Conservation (phyloP, 2,329 filamentous ascomycete species). For the Dactylellina haptotyla region DNA sequence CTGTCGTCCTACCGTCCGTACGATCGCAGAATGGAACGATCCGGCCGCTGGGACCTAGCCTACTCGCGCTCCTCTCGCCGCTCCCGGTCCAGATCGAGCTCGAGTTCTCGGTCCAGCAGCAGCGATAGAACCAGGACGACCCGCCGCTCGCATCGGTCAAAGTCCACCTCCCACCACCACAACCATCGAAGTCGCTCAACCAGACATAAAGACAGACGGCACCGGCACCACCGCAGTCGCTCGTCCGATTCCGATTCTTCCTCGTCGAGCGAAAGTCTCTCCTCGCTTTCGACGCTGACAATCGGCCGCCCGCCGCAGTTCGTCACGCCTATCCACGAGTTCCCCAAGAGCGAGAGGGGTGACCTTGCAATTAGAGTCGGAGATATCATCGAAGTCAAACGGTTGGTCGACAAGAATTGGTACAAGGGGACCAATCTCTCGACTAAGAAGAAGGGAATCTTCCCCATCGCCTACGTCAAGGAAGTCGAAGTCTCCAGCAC, state of each 20-base stretch:
- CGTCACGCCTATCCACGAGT: conserved; percentile 34
- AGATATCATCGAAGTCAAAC: conserved; percentile 47
- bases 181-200: too few species aligned
- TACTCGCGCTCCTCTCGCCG: conserved; percentile 2
- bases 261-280: conserved; percentile 29
- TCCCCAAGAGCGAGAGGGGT: conserved; percentile 33
- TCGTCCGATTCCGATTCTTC: conserved; percentile 6
- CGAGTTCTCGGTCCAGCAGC: conserved; percentile 41
- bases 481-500: conserved; percentile 49
- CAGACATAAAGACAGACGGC: conserved; percentile 17
- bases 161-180: conserved; percentile 28
- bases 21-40: not conserved
- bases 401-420: conserved; percentile 47
- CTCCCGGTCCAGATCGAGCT: conserved; percentile 32
- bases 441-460: conserved; percentile 44
- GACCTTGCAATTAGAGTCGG: conserved; percentile 38
- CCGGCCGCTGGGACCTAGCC: not conserved
- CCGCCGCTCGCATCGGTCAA: conserved; percentile 28
- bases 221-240: conserved; percentile 27
- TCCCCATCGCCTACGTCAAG: conserved; percentile 42
- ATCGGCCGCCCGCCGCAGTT: conserved; percentile 39
- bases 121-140: conserved; percentile 25
- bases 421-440: conserved; percentile 45
- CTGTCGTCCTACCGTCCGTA: conserved; percentile 32
- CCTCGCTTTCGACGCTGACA: conserved; percentile 17